Evolutionary conservation across 768 basidiomycete species (phyloP).

Genomic region (Tricholomella constricta): DNA sequence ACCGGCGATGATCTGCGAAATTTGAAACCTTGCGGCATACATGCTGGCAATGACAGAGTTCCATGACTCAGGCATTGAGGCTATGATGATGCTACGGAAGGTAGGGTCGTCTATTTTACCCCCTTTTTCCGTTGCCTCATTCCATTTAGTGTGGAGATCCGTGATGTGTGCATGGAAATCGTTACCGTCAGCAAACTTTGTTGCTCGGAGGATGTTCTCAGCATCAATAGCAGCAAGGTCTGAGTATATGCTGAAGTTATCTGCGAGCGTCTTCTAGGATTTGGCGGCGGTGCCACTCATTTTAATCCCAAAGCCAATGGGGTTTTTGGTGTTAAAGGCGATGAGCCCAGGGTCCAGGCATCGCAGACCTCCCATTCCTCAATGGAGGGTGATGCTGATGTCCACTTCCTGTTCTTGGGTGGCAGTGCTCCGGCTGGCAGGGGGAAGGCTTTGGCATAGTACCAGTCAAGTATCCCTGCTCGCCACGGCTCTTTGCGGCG

Average conservation of each 20-base stretch:
- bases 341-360: constrained; percentile 18
- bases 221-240: constrained; percentile 15
- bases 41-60: not conserved
- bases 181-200: not conserved
- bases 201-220: constrained; percentile 7
- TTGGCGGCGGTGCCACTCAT: constrained; percentile 21
- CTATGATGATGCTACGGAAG: not conserved
- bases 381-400: constrained; percentile 12
- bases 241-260: constrained; percentile 7
- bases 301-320: constrained; percentile 22
- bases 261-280: constrained; percentile 20
- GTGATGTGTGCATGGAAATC: not conserved
- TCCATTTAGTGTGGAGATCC: not conserved
- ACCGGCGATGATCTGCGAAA: not conserved
- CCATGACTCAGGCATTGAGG: not conserved
- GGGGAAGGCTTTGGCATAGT: constrained; percentile 13
- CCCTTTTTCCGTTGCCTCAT: not conserved
- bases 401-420: constrained; percentile 11
- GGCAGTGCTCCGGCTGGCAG: not conserved
- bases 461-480: constrained; percentile 22
- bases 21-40: not conserved
- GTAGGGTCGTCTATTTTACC: not conserved
- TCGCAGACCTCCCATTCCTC: constrained; percentile 24
- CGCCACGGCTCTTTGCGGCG: constrained; percentile 12
- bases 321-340: constrained; percentile 25